phyloP scores from a whole-genome alignment of 106 monocot species.

The Alisma plantagoaquatica region DNA sequence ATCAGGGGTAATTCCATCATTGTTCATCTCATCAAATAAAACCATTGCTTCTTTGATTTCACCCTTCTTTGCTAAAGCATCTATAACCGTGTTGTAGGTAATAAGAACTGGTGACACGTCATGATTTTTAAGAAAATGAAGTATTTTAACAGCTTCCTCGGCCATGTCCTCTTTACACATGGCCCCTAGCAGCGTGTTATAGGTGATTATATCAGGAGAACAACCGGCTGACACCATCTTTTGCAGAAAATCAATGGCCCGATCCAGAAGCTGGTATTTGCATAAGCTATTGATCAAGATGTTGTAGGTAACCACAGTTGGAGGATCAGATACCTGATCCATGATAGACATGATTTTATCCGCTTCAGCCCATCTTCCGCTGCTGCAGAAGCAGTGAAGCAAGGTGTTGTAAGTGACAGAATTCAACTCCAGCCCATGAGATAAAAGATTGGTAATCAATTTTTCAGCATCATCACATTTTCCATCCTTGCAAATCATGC shows the following conservation, averaged over 20 bases:
- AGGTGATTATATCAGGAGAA: constrained; percentile 74
- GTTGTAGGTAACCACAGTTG: constrained; percentile 65
- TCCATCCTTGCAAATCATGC: constrained; percentile 48
- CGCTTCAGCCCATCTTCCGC: constrained; percentile 52
- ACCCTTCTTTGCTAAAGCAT: constrained; percentile 52
- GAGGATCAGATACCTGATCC: constrained; percentile 32
- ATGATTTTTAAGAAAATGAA: constrained; percentile 28
- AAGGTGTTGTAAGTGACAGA: constrained; percentile 69
- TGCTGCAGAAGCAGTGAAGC: constrained; percentile 51
- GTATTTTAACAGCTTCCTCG: constrained; percentile 42
- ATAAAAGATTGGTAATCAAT: constrained; percentile 28
- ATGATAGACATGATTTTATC: constrained; percentile 48
- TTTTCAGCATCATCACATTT: constrained; percentile 28
- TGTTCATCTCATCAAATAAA: constrained; percentile 64
- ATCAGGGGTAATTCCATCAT: constrained; percentile 54
- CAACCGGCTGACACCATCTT: constrained; percentile 54
- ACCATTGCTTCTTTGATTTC: constrained; percentile 37
- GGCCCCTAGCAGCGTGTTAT: constrained; percentile 63
- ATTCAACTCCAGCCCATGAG: constrained; percentile 56
- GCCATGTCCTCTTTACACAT: constrained; percentile 59
- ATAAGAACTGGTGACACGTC: constrained; percentile 33
- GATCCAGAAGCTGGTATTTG: constrained; percentile 39
- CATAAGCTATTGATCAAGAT: constrained; percentile 76
- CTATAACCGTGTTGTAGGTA: constrained; percentile 60
- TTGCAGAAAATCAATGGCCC: constrained; percentile 54